Evolutionary conservation across 345 rosid genomes (phyloP).

Genomic region (Eucalyptus curtisii): DNA sequence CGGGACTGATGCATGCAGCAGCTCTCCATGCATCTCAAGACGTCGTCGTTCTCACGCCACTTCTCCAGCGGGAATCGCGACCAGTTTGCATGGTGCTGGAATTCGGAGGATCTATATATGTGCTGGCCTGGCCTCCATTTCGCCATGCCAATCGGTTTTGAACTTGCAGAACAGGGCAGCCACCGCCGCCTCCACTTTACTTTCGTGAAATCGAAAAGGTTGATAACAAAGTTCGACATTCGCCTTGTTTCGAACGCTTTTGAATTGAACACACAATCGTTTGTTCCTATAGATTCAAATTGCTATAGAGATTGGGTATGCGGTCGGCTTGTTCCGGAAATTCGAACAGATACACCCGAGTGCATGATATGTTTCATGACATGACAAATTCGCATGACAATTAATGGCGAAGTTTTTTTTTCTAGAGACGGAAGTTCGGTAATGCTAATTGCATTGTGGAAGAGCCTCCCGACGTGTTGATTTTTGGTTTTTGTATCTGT

Average conservation of each 20-base stretch:
- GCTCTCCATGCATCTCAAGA: background rate
- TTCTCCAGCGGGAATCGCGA: background rate
- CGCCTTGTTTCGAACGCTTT: background rate
- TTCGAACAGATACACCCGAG: accelerated
- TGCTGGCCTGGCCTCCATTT: background rate
- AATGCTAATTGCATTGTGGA: too few relatives aligned
- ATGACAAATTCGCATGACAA: background rate
- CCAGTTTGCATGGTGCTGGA: background rate
- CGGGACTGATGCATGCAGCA: background rate
- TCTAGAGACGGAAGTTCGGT: too few relatives aligned
- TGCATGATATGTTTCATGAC: background rate
- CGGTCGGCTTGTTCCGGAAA: background rate
- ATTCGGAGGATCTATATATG: background rate
- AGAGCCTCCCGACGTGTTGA: background rate
- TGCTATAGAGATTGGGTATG: background rate
- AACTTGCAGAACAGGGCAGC: background rate
- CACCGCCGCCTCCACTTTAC: background rate
- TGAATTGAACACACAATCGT: background rate
- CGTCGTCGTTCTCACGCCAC: background rate
- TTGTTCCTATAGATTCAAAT: background rate
- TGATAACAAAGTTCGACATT: background rate
- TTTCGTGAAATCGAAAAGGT: background rate
- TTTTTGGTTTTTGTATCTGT: background rate
- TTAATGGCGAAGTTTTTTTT: background rate
- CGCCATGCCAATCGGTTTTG: background rate